Conservation (phyloP, 164 flowering plant genomes). For the Pachysandra terminalis region DNA sequence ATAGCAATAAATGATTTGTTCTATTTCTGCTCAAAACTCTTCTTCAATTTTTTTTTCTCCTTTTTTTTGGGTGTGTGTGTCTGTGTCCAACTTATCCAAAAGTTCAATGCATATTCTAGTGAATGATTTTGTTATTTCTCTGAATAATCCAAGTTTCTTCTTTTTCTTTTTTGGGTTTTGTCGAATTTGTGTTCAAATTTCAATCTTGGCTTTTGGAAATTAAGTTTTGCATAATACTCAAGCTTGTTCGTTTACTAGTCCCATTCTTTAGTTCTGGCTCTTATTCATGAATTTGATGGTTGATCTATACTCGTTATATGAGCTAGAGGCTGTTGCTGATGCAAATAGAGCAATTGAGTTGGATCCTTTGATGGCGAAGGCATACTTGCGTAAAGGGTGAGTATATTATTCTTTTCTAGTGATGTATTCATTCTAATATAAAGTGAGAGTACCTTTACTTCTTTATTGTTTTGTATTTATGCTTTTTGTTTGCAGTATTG, state of each 20-base stretch:
- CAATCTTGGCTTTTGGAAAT: too few relatives aligned
- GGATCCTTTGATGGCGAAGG: constrained; percentile 64
- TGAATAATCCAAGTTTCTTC: not conserved
- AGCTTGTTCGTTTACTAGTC: too few relatives aligned
- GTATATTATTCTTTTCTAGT: constrained; percentile 9
- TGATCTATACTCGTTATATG: not conserved
- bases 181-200: too few relatives aligned
- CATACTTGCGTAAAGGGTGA: constrained; percentile 81
- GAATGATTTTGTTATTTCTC: not conserved
- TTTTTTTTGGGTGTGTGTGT: too few relatives aligned
- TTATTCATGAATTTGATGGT: not conserved
- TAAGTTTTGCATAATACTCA: too few relatives aligned
- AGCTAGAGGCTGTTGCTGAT: constrained; percentile 80
- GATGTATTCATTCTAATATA: too few relatives aligned
- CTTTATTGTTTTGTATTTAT: too few relatives aligned
- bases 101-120: not conserved
- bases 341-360: constrained; percentile 67
- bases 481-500: not conserved
- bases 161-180: not conserved
- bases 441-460: too few relatives aligned
- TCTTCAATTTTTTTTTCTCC: not conserved
- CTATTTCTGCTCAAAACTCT: too few relatives aligned
- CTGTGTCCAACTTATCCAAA: not conserved
- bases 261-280: not conserved
- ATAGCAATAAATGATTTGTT: too few relatives aligned